A percentile compares a stretch with the other conserved stretches of the same genome.
These are phyloP conservation scores for Triangularia verruculosa DNA, from an alignment of 2,329 filamentous ascomycete species.

Conservation along the genomic window DNA sequence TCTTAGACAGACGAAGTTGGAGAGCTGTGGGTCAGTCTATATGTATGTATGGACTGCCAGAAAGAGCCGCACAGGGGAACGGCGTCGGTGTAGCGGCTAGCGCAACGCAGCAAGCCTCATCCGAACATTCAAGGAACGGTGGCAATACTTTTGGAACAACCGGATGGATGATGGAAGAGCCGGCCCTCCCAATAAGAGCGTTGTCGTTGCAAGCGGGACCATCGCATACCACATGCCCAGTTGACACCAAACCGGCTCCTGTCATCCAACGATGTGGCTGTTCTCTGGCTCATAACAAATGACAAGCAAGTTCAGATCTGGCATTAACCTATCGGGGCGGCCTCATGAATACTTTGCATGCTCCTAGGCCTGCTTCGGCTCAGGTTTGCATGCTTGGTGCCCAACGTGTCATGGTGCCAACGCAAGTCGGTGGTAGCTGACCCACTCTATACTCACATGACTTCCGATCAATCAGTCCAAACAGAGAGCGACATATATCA, in stretches of 20 bases:
- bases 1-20: background rate
- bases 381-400: constrained; percentile 15
- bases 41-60: background rate
- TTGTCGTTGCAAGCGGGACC: background rate
- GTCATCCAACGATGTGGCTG: background rate
- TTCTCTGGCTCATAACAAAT: background rate
- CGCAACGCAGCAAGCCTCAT: background rate
- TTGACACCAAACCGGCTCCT: background rate
- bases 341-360: constrained; percentile 4
- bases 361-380: background rate
- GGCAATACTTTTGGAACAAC: background rate
- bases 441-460: background rate
- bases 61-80: background rate
- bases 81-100: background rate
- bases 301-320: background rate
- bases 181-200: background rate
- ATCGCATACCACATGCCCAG: background rate
- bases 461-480: background rate
- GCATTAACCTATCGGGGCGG: constrained; percentile 13
- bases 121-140: background rate
- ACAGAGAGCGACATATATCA: background rate
- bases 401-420: constrained; percentile 20
- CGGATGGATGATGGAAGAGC: background rate
- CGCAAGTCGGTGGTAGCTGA: constrained; percentile 7
- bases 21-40: background rate